Evolutionary conservation across 2,329 filamentous ascomycete species (phyloP).

Genomic region (Elsinoe perseae): DNA sequence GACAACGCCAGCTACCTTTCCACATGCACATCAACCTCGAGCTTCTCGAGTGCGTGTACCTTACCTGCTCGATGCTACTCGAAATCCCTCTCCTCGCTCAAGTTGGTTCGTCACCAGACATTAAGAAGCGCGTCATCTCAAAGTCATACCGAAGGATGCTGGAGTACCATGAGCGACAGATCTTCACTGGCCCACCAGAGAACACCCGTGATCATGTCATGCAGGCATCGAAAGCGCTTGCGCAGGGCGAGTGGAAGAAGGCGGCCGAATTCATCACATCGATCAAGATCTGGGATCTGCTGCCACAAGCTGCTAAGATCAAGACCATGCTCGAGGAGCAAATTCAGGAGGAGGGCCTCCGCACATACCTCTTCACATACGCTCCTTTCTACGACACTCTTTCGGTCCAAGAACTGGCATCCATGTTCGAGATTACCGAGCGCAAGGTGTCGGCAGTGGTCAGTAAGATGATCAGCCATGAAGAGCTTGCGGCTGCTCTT

Average conservation of each 20-base stretch:
- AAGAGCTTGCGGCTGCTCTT: slow-evolving; percentile 89
- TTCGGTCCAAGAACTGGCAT: slow-evolving; percentile 71
- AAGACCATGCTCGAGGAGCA: slow-evolving; percentile 96
- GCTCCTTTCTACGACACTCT: slow-evolving; percentile 98
- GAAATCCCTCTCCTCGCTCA: slow-evolving; percentile 96
- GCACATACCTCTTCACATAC: slow-evolving; percentile 98
- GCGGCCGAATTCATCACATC: slow-evolving; percentile 85
- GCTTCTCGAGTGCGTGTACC: slow-evolving; percentile 93
- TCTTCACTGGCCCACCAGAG: slow-evolving; percentile 96
- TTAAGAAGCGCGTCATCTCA: slow-evolving; percentile 96
- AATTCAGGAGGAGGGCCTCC: slow-evolving; percentile 96
- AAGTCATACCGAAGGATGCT: slow-evolving; percentile 99
- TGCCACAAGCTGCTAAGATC: slow-evolving; percentile 86
- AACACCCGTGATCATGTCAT: slow-evolving; percentile 99
- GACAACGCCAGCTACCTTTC: slow-evolving; percentile 95
- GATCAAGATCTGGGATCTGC: slow-evolving; percentile 99
- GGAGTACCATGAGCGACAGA: slow-evolving; percentile 98
- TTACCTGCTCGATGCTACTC: slow-evolving; percentile 98
- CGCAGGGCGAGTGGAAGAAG: slow-evolving; percentile 98
- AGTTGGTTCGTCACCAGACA: slow-evolving; percentile 89
- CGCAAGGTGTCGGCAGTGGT: slow-evolving; percentile 91
- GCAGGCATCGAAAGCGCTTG: slow-evolving; percentile 95
- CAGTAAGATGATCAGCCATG: slow-evolving; percentile 99
- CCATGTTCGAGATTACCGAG: slow-evolving; percentile 90
- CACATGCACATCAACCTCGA: slow-evolving; percentile 99